phyloP scores from a whole-genome alignment of 108 stramenopile species.

The Cylindrotheca fusiformis region DNA sequence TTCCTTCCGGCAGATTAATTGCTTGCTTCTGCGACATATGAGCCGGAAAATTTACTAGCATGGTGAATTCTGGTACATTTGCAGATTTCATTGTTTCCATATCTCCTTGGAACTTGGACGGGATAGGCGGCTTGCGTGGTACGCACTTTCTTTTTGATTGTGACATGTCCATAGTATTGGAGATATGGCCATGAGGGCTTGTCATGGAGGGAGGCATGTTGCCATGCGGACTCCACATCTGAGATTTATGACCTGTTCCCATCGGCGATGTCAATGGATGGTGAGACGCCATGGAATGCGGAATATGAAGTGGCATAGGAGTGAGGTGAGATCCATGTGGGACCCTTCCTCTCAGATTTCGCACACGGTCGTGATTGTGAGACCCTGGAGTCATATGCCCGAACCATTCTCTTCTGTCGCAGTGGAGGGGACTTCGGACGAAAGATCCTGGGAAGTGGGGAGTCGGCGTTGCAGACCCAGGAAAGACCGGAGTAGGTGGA shows the following conservation, averaged over 20 bases:
- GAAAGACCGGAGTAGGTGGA: slow-evolving; percentile 44
- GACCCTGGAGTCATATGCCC: slow-evolving; percentile 39
- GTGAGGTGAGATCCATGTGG: slow-evolving; percentile 58
- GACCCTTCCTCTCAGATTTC: slow-evolving; percentile 75
- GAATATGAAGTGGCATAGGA: slow-evolving; percentile 64
- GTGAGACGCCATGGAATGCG: slow-evolving; percentile 65
- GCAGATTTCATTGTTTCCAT: slow-evolving; percentile 73
- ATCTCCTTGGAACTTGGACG: slow-evolving; percentile 87
- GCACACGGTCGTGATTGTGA: slow-evolving; percentile 54
- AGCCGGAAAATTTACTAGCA: slow-evolving; percentile 84
- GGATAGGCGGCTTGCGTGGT: slow-evolving; percentile 72
- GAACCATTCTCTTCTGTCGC: slow-evolving; percentile 35
- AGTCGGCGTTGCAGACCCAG: slow-evolving; percentile 28
- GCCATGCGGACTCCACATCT: slow-evolving; percentile 49
- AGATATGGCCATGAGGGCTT: slow-evolving; percentile 40
- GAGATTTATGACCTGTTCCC: slow-evolving; percentile 31
- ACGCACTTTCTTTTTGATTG: slow-evolving; percentile 80
- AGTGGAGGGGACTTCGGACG: slow-evolving; percentile 43
- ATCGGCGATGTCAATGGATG: slow-evolving; percentile 78
- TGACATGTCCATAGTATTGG: slow-evolving; percentile 47
- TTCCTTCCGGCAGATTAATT: slow-evolving; percentile 77
- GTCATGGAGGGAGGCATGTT: slow-evolving; percentile 34
- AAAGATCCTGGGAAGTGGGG: slow-evolving; percentile 34
- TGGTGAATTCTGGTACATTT: slow-evolving; percentile 80
- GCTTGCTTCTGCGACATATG: slow-evolving; percentile 86